phyloP scores from a whole-genome alignment of 1,284 basidiomycete genomes.

The Thecaphora frezii region DNA sequence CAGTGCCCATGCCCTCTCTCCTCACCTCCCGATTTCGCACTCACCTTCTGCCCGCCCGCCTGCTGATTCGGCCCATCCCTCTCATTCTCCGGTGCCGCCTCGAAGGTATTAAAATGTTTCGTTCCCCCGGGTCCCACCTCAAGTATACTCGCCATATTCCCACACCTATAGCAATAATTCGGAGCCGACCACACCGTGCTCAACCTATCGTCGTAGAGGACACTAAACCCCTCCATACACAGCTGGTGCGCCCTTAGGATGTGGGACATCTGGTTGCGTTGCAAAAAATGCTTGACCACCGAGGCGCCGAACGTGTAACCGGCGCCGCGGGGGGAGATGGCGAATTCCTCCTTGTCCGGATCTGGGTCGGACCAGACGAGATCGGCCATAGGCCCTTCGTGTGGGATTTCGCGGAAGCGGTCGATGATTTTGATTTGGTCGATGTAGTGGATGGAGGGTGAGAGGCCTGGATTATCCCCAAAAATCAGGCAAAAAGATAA shows the following conservation, averaged over 20 bases:
- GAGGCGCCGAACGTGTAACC: slow-evolving; percentile 98
- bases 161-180: slow-evolving; percentile 97
- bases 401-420: slow-evolving; percentile 98
- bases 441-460: slow-evolving; percentile 96
- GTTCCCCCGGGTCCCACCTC: slow-evolving; percentile 87
- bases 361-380: slow-evolving; percentile 99
- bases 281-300: slow-evolving; percentile 91
- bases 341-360: slow-evolving; percentile 97
- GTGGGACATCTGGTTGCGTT: slow-evolving; percentile 93
- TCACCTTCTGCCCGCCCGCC: slow-evolving; percentile 15
- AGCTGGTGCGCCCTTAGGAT: slow-evolving; percentile 97
- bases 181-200: slow-evolving; percentile 98
- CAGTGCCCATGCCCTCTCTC: too few species aligned
- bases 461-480: slow-evolving; percentile 68
- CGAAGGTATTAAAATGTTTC: slow-evolving; percentile 97
- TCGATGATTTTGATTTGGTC: slow-evolving; percentile 99
- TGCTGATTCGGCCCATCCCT: slow-evolving; percentile 58
- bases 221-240: slow-evolving; percentile 97
- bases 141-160: slow-evolving; percentile 92
- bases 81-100: slow-evolving; percentile 97
- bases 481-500: background rate
- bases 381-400: slow-evolving; percentile 99
- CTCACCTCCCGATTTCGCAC: slow-evolving; percentile 4
- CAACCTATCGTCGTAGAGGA: slow-evolving; percentile 89
- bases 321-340: slow-evolving; percentile 94